These are phyloP conservation scores for Cornus controversa DNA, from an alignment of 148 eudicot species.

Conservation along the genomic window DNA sequence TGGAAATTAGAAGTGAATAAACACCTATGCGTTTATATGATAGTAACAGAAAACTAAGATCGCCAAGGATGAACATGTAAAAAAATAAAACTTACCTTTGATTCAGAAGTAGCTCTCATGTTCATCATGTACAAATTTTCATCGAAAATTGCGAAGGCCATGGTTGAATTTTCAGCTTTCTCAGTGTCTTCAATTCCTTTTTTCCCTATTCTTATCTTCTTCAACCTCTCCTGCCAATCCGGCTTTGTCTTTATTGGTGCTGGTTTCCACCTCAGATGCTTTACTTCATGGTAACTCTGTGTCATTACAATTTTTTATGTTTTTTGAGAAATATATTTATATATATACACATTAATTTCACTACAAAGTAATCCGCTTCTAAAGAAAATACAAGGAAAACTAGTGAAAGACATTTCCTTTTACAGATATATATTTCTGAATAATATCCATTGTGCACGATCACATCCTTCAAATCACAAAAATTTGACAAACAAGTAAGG, in stretches of 20 bases:
- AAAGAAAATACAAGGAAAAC: background rate
- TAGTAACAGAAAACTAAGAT: background rate
- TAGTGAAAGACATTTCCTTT: background rate
- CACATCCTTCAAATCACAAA: background rate
- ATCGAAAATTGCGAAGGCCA: slow-evolving; percentile 68
- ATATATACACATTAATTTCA: background rate
- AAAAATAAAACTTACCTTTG: slow-evolving; percentile 40
- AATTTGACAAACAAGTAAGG: background rate
- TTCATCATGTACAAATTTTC: slow-evolving; percentile 53
- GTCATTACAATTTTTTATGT: background rate
- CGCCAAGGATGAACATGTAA: background rate
- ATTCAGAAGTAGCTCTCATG: slow-evolving; percentile 41
- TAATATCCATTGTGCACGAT: background rate
- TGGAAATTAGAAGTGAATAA: background rate
- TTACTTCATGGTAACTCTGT: slow-evolving; percentile 44
- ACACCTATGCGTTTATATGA: background rate
- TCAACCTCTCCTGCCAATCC: slow-evolving; percentile 82
- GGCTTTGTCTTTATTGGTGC: slow-evolving; percentile 64
- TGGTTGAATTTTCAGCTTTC: slow-evolving; percentile 57
- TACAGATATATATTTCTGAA: background rate
- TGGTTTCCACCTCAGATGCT: slow-evolving; percentile 48
- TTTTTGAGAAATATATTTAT: too few species aligned
- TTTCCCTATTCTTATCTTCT: slow-evolving; percentile 56
- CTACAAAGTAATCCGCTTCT: background rate
- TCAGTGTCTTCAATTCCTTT: slow-evolving; percentile 59